Evolutionary conservation across 805 yeast species (phyloP).

Genomic region (Tetrapisispora fleetii): DNA sequence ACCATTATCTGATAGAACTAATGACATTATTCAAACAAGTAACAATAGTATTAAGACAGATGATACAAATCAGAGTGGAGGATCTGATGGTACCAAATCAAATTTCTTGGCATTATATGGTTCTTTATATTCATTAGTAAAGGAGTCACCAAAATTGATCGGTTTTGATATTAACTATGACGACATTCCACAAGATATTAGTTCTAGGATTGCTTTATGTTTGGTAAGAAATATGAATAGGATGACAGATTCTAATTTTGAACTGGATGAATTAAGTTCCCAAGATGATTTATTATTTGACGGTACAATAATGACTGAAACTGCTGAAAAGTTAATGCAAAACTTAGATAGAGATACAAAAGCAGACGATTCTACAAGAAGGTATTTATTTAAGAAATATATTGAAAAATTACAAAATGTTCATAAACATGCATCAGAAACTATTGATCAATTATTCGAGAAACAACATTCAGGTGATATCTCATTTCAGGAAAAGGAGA

Average conservation of each 20-base stretch:
- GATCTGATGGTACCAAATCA: neutral
- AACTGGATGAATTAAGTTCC: constrained; percentile 26
- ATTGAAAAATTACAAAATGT: constrained; percentile 33
- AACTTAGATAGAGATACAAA: constrained; percentile 26
- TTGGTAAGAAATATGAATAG: constrained; percentile 76
- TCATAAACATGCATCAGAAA: constrained; percentile 33
- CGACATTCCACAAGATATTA: constrained; percentile 48
- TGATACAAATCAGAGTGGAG: neutral
- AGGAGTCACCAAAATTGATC: constrained; percentile 52
- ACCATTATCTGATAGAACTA: constrained; percentile 29
- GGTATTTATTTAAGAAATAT: constrained; percentile 32
- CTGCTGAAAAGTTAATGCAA: constrained; percentile 57
- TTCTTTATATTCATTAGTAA: constrained; percentile 60
- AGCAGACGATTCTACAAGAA: constrained; percentile 18
- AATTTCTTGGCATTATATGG: constrained; percentile 23
- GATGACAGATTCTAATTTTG: constrained; percentile 32
- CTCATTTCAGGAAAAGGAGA: constrained; percentile 63
- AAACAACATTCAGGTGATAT: constrained; percentile 47
- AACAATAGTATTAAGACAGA: neutral
- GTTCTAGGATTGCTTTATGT: constrained; percentile 65
- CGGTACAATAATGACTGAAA: constrained; percentile 62
- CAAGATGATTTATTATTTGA: constrained; percentile 62
- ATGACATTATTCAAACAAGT: neutral
- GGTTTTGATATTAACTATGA: constrained; percentile 60
- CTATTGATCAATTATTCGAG: constrained; percentile 48